Evolutionary conservation across 1,284 basidiomycete genomes (phyloP).

Genomic region (Ganoderma lingzhi): DNA sequence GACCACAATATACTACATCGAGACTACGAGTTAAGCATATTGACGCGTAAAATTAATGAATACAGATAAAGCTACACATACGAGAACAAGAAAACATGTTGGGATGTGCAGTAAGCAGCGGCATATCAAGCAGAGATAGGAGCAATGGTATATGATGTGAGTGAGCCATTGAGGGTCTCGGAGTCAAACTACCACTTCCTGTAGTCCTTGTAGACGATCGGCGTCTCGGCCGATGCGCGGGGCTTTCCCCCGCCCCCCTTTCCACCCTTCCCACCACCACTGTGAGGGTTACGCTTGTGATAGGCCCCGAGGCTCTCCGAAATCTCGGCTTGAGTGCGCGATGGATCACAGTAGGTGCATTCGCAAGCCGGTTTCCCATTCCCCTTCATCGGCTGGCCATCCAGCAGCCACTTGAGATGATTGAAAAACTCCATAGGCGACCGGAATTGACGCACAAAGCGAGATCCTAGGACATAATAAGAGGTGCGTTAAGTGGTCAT

Average conservation of each 20-base stretch:
- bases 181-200: slow-evolving; percentile 33
- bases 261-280: slow-evolving; percentile 11
- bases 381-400: slow-evolving; percentile 36
- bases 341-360: slow-evolving; percentile 36
- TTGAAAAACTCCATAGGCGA: slow-evolving; percentile 41
- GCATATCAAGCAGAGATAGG: neutral
- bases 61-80: slow-evolving; percentile 1
- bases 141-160: neutral
- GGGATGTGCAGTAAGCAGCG: neutral
- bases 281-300: slow-evolving; percentile 14
- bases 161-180: neutral
- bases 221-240: slow-evolving; percentile 14
- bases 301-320: slow-evolving; percentile 23
- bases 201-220: slow-evolving; percentile 35
- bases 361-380: slow-evolving; percentile 33
- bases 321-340: slow-evolving; percentile 35
- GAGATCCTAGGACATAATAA: slow-evolving; percentile 29
- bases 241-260: slow-evolving; percentile 10
- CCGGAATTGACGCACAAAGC: slow-evolving; percentile 33
- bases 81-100: neutral
- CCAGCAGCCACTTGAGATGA: slow-evolving; percentile 40
- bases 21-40: neutral
- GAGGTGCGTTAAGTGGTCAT: neutral
- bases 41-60: neutral
- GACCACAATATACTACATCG: neutral